Evolutionary conservation across 352 stramenopile species (phyloP).

Genomic region (Phytophthora tentaculata): DNA sequence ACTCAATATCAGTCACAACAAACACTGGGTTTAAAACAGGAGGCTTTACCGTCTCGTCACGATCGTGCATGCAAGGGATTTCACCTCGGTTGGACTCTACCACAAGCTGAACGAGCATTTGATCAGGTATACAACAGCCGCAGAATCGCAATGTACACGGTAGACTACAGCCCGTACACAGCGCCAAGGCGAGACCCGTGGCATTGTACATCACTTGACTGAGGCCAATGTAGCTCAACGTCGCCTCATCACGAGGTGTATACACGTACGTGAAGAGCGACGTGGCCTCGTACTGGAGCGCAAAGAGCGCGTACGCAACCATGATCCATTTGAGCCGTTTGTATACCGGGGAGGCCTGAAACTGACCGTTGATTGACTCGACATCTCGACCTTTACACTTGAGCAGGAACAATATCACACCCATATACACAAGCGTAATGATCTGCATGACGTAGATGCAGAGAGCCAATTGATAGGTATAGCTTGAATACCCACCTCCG

Average conservation of each 20-base stretch:
- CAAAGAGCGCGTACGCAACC: slow-evolving; percentile 53
- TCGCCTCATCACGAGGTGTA: slow-evolving; percentile 25
- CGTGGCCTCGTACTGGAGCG: slow-evolving; percentile 54
- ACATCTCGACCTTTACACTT: slow-evolving; percentile 56
- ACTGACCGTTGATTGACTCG: slow-evolving; percentile 58
- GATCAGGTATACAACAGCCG: slow-evolving; percentile 49
- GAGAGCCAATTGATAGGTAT: slow-evolving; percentile 45
- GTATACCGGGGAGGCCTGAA: slow-evolving; percentile 64
- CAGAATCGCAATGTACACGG: slow-evolving; percentile 54
- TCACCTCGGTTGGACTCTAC: slow-evolving; percentile 41
- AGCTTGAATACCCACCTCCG: slow-evolving; percentile 42
- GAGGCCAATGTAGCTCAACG: slow-evolving; percentile 46
- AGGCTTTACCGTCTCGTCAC: slow-evolving; percentile 18
- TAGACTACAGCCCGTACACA: slow-evolving; percentile 59
- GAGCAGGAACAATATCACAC: slow-evolving; percentile 42
- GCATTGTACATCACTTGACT: slow-evolving; percentile 51
- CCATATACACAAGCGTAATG: slow-evolving; percentile 53
- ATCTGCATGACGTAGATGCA: slow-evolving; percentile 60
- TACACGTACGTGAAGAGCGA: slow-evolving; percentile 55
- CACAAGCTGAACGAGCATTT: slow-evolving; percentile 51
- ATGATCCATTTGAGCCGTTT: slow-evolving; percentile 64
- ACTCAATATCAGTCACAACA: slow-evolving; percentile 73
- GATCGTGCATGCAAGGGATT: slow-evolving; percentile 9
- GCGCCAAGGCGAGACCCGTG: slow-evolving; percentile 41
- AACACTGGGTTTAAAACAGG: slow-evolving; percentile 57